These are phyloP conservation scores for Rhodotorula kratochvilovae DNA, from an alignment of 768 basidiomycete genomes.

Conservation along the genomic window DNA sequence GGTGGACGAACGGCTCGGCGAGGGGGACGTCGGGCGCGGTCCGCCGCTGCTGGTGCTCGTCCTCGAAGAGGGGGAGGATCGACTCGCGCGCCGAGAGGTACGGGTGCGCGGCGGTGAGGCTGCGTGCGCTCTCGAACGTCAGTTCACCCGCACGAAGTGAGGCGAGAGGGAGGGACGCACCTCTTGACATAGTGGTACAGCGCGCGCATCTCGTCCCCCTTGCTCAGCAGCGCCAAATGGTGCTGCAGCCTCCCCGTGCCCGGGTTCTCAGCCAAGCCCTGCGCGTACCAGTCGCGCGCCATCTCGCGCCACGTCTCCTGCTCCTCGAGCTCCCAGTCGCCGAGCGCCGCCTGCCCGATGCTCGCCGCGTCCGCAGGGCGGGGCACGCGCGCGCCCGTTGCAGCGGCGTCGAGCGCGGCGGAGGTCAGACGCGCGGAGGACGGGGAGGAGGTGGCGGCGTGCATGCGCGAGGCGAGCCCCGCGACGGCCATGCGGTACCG, in stretches of 20 bases:
- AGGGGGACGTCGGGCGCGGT: constrained; percentile 64
- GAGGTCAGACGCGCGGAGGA: not conserved
- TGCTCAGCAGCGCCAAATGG: constrained; percentile 80
- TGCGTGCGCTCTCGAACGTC: too few relatives aligned
- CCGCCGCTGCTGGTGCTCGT: constrained; percentile 65
- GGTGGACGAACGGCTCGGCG: constrained; percentile 76
- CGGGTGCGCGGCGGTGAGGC: constrained; percentile 85
- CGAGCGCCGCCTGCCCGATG: constrained; percentile 75
- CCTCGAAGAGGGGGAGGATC: constrained; percentile 80
- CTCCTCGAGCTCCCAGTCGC: constrained; percentile 74
- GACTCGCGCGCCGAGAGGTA: constrained; percentile 85
- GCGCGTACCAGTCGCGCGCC: constrained; percentile 87
- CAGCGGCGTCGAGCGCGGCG: not conserved
- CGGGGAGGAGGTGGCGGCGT: not conserved
- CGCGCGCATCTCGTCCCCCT: constrained; percentile 72
- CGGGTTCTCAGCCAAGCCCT: constrained; percentile 79
- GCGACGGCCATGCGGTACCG: constrained; percentile 94
- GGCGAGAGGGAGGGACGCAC: constrained; percentile 51
- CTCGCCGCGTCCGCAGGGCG: constrained; percentile 48
- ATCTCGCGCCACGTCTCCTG: constrained; percentile 85
- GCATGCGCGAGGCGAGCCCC: constrained; percentile 48
- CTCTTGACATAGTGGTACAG: constrained; percentile 95
- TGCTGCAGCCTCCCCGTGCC: constrained; percentile 94
- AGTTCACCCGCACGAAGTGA: not conserved
- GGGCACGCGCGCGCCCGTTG: not conserved